Percentiles rank a stretch among this genome's conserved stretches.
These are phyloP conservation scores for Gastrodia elata DNA, from an alignment of 106 monocot genomes.

Conservation along the genomic window DNA sequence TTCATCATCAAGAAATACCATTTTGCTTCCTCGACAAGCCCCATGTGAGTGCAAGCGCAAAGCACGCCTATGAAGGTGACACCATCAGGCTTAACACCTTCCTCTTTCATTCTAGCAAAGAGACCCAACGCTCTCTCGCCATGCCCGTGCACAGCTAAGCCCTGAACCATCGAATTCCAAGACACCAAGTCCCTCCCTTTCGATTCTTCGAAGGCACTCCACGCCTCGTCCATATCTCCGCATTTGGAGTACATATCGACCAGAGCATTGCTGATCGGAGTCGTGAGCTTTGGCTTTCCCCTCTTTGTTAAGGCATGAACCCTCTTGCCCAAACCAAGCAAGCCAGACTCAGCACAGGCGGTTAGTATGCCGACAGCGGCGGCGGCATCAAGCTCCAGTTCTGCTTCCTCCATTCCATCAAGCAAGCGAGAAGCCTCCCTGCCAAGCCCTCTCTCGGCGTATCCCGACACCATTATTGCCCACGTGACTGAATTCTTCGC, in stretches of 20 bases:
- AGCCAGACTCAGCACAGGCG: constrained; percentile 64
- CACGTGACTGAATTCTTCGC: constrained; percentile 63
- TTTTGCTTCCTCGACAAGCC: constrained; percentile 48
- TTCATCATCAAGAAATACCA: constrained; percentile 49
- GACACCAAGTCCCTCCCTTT: constrained; percentile 42
- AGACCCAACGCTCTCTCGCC: constrained; percentile 49
- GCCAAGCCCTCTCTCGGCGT: constrained; percentile 48
- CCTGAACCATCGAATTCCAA: constrained; percentile 78
- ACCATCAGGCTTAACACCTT: constrained; percentile 50
- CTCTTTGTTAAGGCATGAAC: constrained; percentile 30
- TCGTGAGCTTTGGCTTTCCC: constrained; percentile 18
- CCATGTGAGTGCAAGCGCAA: constrained; percentile 68
- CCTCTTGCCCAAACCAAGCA: constrained; percentile 52
- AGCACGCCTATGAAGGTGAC: constrained; percentile 65
- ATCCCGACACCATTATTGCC: constrained; percentile 78
- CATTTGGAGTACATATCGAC: constrained; percentile 84
- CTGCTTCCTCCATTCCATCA: constrained; percentile 40
- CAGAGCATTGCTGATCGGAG: constrained; percentile 59
- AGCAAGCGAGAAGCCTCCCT: constrained; percentile 44
- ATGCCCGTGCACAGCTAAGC: constrained; percentile 62
- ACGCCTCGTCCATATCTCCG: constrained; percentile 45
- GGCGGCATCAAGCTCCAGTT: constrained; percentile 35
- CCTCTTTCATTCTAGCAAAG: constrained; percentile 46
- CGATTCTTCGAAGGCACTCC: constrained; percentile 37
- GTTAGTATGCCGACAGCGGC: constrained; percentile 51